Base-by-base conservation (phyloP, 495 filamentous ascomycete species). In the Cercophora newfieldiana region DNA sequence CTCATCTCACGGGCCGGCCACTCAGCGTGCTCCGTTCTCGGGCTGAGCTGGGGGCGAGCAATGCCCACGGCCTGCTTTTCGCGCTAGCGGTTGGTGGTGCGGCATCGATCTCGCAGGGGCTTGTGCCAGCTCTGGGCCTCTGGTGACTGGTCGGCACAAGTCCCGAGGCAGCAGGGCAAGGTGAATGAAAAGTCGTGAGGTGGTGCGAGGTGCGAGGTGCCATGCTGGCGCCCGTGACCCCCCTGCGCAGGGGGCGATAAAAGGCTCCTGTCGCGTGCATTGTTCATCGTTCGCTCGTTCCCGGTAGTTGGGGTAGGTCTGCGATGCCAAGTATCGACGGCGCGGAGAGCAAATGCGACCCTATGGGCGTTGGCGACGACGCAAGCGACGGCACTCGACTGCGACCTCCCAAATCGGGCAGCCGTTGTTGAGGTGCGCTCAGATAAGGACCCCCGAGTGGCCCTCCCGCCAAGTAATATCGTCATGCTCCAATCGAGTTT, bases 361-460 rank as follows among this genome's bases (percentile, higher is more conserved):
- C 37, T 44, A n/a, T 49, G 26, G 33, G 14, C 49, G 14, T 3
- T 37, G 47, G 50, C 22, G 55, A 37, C 37, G 54, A 22, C 58
- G 25, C 47, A 60, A 31, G 51, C 26, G 24, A 61, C 61, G 57
- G 47, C 64, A 66, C 26, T 69, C 53, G 51, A 37, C 49, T 63
- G 48, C 58, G 66, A 74, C 69, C 71, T 74, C 69, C 71, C 71
- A 63, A 61, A 66, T 67, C 60, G 51, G 71, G 71, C 50, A 74
- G 65, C 64, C 70, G 69, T 44, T 44, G 37, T 14, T 44, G 37
- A 44, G 18, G 12, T 44, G 37, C 37, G 37, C 37, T 44, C 37
- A 44, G 37, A 44, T 44, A 44, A 44, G 37, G 26, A 55, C 51
- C 51, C 22, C 51, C 26, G 51, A 55, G 26, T 18, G 3, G 51